Base-by-base conservation (phyloP, 2,329 filamentous ascomycete species). In the Aphanoascus verrucosus region DNA sequence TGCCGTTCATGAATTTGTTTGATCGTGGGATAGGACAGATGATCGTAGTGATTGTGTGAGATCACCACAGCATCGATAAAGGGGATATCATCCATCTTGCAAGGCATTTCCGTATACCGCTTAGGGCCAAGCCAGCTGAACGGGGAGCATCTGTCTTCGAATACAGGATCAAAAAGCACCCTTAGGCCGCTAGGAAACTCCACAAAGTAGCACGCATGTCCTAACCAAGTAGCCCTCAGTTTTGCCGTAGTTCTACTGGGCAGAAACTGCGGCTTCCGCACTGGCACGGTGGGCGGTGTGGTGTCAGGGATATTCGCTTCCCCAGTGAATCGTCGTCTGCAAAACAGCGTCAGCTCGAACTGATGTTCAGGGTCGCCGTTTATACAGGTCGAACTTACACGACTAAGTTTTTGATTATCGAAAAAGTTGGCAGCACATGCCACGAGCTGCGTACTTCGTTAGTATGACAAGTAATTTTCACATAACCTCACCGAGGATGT, bases 101-200 rank as follows among this genome's bases (percentile, higher is more conserved):
- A 95, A 0, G 91, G 87, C 54, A 77, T 76, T 19, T 82, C 76
- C 0, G 90, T 94, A 69, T 81, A 95, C 48, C 91, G 78, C 69
- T 86, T 86, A 1, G 90, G 85, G 0, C 82, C 82, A 53, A 86
- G 63, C 59, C 82, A 82, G 37, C 75, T 76, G 60, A 91, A 75
- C 0, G 91, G 91, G 31, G 84, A 83, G 71, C 91, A 96, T 61
- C 88, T 82, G 58, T 88, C 82, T 66, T 91, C 88, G 60, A 96
- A 94, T 34, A 96, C 90, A 1, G 91, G 91, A 64, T 96, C 91
- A 67, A 95, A 96, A 2, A 97, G 79, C 2, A 94, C 88, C 52
- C 91, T 83, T 51, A 97, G 75, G 0, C 91, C 91, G 12, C 80
- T 78, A 1, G 89, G 88, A 63, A 90, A 96, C 68, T 96, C 91